Conservation (phyloP, 139 green algal genomes). For the Cymbomonas tetramitiformis region DNA sequence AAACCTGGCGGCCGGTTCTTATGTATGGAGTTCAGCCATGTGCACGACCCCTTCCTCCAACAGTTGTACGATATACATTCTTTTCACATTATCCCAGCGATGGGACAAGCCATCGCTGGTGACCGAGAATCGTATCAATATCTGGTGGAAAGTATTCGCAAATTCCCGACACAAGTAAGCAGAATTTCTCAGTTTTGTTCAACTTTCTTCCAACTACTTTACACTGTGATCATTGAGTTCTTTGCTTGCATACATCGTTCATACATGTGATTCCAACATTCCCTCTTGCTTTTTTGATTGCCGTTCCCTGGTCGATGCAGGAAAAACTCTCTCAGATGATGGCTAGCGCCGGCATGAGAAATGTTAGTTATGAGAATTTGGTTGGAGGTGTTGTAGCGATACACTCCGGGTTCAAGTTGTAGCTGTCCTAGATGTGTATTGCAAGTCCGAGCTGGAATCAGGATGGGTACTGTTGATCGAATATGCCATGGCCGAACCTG, state of each 20-base stretch:
- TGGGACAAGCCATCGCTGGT: conserved; percentile 69
- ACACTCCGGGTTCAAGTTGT: conserved; percentile 80
- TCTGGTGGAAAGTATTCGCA: conserved; percentile 89
- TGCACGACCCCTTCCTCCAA: background rate
- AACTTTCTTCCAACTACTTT: too few relatives aligned
- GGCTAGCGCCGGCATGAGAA: conserved; percentile 56
- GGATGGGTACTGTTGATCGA: too few relatives aligned
- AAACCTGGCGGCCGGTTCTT: conserved; percentile 65
- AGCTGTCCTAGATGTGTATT: too few relatives aligned
- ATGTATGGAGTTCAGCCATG: conserved; percentile 75
- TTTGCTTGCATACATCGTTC: too few relatives aligned
- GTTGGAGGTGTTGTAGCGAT: conserved; percentile 79
- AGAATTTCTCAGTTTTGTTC: too few relatives aligned
- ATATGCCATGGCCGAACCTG: too few relatives aligned
- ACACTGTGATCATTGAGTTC: too few relatives aligned
- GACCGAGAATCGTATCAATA: conserved; percentile 86
- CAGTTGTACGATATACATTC: conserved; percentile 83
- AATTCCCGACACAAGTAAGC: conserved; percentile 86
- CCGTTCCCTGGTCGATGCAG: too few relatives aligned
- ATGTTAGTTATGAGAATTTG: conserved; percentile 69
- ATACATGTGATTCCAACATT: too few relatives aligned
- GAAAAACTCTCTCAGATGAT: conserved; percentile 65
- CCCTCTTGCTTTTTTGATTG: too few relatives aligned
- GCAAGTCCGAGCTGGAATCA: too few relatives aligned
- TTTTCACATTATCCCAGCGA: conserved; percentile 78